These are phyloP conservation scores for Coffea eugenioides DNA, from an alignment of 257 asterid genomes.

Conservation along the genomic window DNA sequence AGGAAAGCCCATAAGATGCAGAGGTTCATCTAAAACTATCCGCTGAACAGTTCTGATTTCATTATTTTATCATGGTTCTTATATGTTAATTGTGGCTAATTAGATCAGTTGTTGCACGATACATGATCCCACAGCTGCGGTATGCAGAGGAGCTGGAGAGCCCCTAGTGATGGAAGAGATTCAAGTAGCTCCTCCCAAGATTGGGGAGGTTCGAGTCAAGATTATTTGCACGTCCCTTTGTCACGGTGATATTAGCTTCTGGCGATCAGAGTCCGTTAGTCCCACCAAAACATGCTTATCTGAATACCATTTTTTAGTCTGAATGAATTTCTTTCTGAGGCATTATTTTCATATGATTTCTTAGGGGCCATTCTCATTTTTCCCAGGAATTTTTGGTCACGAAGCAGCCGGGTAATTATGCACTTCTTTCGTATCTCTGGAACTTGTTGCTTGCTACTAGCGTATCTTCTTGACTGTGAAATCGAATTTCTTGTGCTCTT, in stretches of 20 bases:
- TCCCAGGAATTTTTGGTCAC: slow-evolving; percentile 48
- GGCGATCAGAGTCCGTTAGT: slow-evolving; percentile 33
- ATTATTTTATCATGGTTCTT: no score
- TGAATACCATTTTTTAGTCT: neutral
- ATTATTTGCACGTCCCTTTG: slow-evolving; percentile 47
- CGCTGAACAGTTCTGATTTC: no score
- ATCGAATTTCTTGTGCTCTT: neutral
- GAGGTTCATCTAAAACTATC: slow-evolving; percentile 23
- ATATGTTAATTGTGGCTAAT: no score
- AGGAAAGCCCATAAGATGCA: slow-evolving; percentile 49
- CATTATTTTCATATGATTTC: neutral
- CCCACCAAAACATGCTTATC: neutral
- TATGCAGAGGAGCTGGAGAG: slow-evolving; percentile 42
- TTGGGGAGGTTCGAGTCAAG: slow-evolving; percentile 53
- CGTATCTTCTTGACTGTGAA: no score
- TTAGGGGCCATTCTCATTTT: slow-evolving; percentile 29
- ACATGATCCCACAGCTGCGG: slow-evolving; percentile 38
- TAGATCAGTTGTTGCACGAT: no score
- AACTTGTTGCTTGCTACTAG: no score
- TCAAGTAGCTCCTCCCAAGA: slow-evolving; percentile 43
- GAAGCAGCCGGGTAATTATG: slow-evolving; percentile 40
- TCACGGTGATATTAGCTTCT: slow-evolving; percentile 37
- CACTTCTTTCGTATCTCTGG: neutral
- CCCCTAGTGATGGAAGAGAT: slow-evolving; percentile 46
- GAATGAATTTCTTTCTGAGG: no score